Percentiles rank a stretch among this genome's conserved stretches.
Evolutionary conservation across 176 grass and related monocot genomes (phyloP).

Genomic region (Carex pumila): DNA sequence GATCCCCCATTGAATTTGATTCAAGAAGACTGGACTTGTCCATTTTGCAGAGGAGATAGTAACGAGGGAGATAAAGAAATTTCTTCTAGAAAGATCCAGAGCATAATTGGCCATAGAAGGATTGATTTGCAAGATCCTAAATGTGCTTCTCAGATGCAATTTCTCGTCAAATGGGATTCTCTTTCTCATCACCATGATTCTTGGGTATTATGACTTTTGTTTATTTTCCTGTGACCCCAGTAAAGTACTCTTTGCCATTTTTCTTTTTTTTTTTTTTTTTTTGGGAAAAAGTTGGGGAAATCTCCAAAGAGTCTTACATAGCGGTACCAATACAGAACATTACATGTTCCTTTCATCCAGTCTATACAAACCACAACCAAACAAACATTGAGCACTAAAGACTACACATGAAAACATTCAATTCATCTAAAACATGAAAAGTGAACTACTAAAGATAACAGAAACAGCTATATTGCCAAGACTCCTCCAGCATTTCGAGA

Average conservation of each 20-base stretch:
- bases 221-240: background rate
- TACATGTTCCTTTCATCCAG: background rate
- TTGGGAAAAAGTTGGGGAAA: background rate
- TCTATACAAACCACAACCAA: background rate
- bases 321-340: background rate
- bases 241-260: background rate
- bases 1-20: conserved; percentile 31
- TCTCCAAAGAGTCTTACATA: background rate
- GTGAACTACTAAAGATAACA: background rate
- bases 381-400: background rate
- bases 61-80: background rate
- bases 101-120: conserved; percentile 42
- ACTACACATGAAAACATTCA: background rate
- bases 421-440: background rate
- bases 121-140: conserved; percentile 25
- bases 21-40: conserved; percentile 26
- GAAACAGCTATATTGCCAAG: background rate
- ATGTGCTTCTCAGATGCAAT: conserved; percentile 34
- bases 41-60: conserved; percentile 20
- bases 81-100: conserved; percentile 40
- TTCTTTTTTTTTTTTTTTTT: background rate
- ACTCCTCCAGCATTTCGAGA: background rate
- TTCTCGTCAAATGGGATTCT: conserved; percentile 55
- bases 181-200: conserved; percentile 65
- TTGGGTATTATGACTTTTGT: conserved; percentile 38